Conservation (phyloP, 345 rosid species). For the Cardamine occulta region DNA sequence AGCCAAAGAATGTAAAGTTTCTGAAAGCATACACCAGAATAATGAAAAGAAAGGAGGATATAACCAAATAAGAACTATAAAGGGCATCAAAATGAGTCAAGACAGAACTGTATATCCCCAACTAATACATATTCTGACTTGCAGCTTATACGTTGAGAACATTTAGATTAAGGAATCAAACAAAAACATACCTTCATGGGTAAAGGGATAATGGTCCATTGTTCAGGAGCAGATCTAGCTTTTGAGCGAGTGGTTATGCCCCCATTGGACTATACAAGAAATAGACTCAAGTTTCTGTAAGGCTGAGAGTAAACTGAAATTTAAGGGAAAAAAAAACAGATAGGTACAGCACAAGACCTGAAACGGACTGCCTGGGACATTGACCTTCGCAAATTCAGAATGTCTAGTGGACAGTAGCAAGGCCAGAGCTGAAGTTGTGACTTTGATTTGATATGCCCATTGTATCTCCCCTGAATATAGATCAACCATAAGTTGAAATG, state of each 20-base stretch:
- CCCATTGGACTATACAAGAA: conserved; percentile 53
- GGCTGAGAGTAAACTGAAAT: conserved; percentile 16
- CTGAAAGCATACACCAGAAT: conserved; percentile 21
- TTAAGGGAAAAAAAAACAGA: not conserved
- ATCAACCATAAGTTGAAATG: conserved; percentile 29
- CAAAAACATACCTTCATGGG: conserved; percentile 69
- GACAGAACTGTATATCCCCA: conserved; percentile 18
- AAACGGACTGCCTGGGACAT: conserved; percentile 73
- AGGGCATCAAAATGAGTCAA: conserved; percentile 16
- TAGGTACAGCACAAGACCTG: conserved; percentile 55
- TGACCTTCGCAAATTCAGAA: conserved; percentile 66
- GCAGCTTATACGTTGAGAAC: conserved; percentile 14
- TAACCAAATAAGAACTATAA: conserved; percentile 10
- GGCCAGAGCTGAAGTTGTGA: conserved; percentile 83
- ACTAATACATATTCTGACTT: conserved; percentile 4
- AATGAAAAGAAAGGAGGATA: conserved; percentile 17
- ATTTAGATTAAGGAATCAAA: conserved; percentile 18
- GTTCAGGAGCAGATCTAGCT: conserved; percentile 84
- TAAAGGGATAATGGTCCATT: conserved; percentile 76
- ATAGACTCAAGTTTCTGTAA: conserved; percentile 23
- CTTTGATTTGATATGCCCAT: conserved; percentile 86
- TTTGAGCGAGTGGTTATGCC: conserved; percentile 93
- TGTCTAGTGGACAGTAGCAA: conserved; percentile 76
- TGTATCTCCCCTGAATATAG: conserved; percentile 75
- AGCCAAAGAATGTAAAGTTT: conserved; percentile 21